A percentile compares a stretch with the other conserved stretches of the same genome.
These are phyloP conservation scores for Globisporangium perplexum DNA, from an alignment of 352 stramenopile genomes.

Conservation along the genomic window DNA sequence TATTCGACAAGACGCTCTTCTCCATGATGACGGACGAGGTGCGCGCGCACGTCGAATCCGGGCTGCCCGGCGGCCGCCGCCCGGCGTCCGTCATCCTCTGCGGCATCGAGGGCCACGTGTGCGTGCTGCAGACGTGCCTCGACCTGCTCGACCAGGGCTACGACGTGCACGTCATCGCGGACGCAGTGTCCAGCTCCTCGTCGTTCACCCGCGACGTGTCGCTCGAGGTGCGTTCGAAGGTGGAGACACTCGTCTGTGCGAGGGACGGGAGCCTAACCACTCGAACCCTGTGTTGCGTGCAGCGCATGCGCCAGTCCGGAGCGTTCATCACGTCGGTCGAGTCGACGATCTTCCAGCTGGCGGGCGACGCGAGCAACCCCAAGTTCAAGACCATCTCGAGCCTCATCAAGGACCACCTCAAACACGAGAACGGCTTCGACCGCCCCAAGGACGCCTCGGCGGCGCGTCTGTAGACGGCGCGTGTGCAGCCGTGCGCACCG, in stretches of 20 bases:
- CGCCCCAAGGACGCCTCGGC: neutral
- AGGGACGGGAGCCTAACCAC: neutral
- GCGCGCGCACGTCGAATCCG: constrained; percentile 54
- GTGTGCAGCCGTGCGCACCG: neutral
- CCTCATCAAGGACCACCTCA: constrained; percentile 93
- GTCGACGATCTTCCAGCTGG: constrained; percentile 94
- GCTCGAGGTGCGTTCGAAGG: constrained; percentile 46
- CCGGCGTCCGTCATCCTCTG: constrained; percentile 92
- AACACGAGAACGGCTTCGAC: constrained; percentile 56
- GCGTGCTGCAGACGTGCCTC: constrained; percentile 94
- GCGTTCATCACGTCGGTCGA: constrained; percentile 96
- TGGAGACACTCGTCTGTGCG: too few relatives aligned
- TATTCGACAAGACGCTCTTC: constrained; percentile 98
- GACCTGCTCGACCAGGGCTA: constrained; percentile 95
- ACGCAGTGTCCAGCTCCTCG: constrained; percentile 91
- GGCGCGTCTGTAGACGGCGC: constrained; percentile 7
- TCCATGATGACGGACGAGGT: constrained; percentile 97
- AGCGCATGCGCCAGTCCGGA: constrained; percentile 91
- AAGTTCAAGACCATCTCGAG: constrained; percentile 93
- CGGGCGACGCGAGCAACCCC: constrained; percentile 86
- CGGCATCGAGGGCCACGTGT: constrained; percentile 96
- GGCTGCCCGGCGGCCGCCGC: constrained; percentile 18
- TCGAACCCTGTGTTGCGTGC: neutral
- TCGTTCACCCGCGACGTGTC: constrained; percentile 90
- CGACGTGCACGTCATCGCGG: constrained; percentile 95